phyloP scores from a whole-genome alignment of 2,329 filamentous ascomycete species.

The Triangularia setosa region DNA sequence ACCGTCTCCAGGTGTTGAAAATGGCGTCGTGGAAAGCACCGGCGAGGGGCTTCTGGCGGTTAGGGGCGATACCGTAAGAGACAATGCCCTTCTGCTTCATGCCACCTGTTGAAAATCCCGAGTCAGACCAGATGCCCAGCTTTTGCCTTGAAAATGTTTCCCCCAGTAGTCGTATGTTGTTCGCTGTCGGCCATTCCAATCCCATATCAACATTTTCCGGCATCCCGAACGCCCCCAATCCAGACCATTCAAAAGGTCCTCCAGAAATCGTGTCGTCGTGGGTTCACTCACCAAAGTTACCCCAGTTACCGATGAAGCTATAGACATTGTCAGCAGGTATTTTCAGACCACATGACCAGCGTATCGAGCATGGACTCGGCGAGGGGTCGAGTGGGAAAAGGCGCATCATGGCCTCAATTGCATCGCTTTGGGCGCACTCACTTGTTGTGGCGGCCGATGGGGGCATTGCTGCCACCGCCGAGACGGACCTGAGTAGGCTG shows the following conservation, averaged over 20 bases:
- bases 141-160: slow-evolving; percentile 14
- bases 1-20: slow-evolving; percentile 93
- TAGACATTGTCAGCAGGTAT: slow-evolving; percentile 17
- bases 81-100: slow-evolving; percentile 61
- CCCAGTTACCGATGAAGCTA: slow-evolving; percentile 74
- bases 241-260: neutral
- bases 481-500: slow-evolving; percentile 43
- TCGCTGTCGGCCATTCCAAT: slow-evolving; percentile 1
- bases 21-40: slow-evolving; percentile 74
- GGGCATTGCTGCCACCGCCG: slow-evolving; percentile 37
- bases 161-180: neutral
- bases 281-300: slow-evolving; percentile 63
- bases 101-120: slow-evolving; percentile 41
- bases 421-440: slow-evolving; percentile 33
- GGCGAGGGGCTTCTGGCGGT: slow-evolving; percentile 85
- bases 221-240: neutral
- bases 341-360: slow-evolving; percentile 10
- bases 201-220: neutral
- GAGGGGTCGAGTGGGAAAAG: slow-evolving; percentile 25
- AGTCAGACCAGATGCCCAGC: slow-evolving; percentile 25
- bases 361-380: slow-evolving; percentile 3
- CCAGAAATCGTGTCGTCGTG: slow-evolving; percentile 10
- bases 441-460: slow-evolving; percentile 41
- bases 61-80: slow-evolving; percentile 73
- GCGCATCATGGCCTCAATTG: slow-evolving; percentile 17